Conservation (phyloP, 768 basidiomycete genomes). For the Tephrocybe sp. region DNA sequence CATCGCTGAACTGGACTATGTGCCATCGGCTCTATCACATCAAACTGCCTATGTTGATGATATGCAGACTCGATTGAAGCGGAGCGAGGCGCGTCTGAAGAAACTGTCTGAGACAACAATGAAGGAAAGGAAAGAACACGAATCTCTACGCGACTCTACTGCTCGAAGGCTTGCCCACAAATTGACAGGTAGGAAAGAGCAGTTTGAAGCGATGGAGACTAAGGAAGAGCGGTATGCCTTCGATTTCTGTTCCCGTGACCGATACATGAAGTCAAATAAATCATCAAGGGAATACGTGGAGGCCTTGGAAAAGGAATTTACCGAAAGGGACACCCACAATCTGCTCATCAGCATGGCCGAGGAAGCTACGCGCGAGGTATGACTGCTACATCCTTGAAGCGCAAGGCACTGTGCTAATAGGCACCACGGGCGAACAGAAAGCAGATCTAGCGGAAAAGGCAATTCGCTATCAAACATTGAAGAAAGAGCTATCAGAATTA, state of each 20-base stretch:
- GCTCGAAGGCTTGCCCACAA: slow-evolving; percentile 37
- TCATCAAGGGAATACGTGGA: slow-evolving; percentile 43
- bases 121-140: slow-evolving; percentile 46
- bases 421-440: slow-evolving; percentile 24
- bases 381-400: background rate
- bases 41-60: slow-evolving; percentile 36
- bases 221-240: slow-evolving; percentile 44
- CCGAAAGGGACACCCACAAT: slow-evolving; percentile 33
- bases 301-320: slow-evolving; percentile 41
- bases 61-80: slow-evolving; percentile 27
- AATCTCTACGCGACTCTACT: slow-evolving; percentile 38
- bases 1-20: slow-evolving; percentile 40
- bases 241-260: background rate
- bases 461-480: slow-evolving; percentile 26
- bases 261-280: background rate
- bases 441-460: slow-evolving; percentile 33
- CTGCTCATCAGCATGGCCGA: slow-evolving; percentile 30
- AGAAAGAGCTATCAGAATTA: slow-evolving; percentile 36
- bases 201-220: slow-evolving; percentile 39
- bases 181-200: slow-evolving; percentile 40
- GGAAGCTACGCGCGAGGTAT: slow-evolving; percentile 37
- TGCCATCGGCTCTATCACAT: slow-evolving; percentile 35
- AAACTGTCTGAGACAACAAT: slow-evolving; percentile 36
- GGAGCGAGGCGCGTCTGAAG: slow-evolving; percentile 24
- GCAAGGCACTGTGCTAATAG: background rate